phyloP scores from a whole-genome alignment of 768 basidiomycete genomes.

The Tulasnella calospora region DNA sequence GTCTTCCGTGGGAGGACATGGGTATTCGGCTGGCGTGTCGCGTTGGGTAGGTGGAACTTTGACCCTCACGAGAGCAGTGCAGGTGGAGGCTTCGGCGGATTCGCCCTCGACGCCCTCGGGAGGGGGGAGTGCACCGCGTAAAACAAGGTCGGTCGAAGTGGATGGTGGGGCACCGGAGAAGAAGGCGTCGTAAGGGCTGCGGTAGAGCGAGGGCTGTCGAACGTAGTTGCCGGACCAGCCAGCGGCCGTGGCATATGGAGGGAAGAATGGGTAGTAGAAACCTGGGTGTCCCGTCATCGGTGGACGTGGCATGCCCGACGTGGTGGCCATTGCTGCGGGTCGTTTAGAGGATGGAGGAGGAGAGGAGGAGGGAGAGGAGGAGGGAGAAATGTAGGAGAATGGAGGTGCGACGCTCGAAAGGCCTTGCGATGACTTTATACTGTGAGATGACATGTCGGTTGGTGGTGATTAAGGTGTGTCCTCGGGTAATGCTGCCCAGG shows the following conservation, averaged over 20 bases:
- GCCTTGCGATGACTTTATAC: background rate
- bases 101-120: background rate
- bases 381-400: background rate
- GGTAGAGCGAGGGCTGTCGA: background rate
- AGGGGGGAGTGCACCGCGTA: constrained; percentile 6
- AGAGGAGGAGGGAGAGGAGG: background rate
- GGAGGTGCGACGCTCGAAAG: background rate
- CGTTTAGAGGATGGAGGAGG: background rate
- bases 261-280: background rate
- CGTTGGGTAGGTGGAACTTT: background rate
- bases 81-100: constrained; percentile 13
- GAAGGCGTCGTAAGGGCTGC: constrained; percentile 4
- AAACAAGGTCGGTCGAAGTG: background rate
- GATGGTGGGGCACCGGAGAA: constrained; percentile 12
- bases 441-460: constrained; percentile 2
- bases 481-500: background rate
- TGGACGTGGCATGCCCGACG: background rate
- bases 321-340: background rate
- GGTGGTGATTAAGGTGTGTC: background rate
- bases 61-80: background rate
- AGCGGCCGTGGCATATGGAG: background rate
- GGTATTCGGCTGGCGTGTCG: constrained; percentile 19
- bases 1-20: constrained; percentile 18
- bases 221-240: constrained; percentile 14
- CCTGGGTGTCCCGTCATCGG: background rate